Base-by-base conservation (phyloP, 192 early-diverging fungal genomes). In the Allomyces macrogynus region DNA sequence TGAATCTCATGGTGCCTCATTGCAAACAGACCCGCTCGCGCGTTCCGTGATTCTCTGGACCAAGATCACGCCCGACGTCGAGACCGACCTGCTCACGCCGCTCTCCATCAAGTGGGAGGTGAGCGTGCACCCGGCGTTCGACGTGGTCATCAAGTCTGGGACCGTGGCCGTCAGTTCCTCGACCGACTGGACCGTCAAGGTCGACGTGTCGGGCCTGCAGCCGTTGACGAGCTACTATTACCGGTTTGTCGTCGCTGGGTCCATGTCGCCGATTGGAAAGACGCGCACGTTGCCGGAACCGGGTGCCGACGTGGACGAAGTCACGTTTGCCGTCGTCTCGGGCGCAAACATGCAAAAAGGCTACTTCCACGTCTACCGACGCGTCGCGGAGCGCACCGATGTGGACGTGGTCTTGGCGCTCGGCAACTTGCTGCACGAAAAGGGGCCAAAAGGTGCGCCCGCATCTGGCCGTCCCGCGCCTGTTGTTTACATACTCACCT, bases 301-400 rank as follows among this genome's bases (percentile, higher is more conserved):
- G 10, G 44, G 18, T 18, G 44, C 44, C 44, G 18, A 54, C 10
- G 4, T 68, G 11, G 64, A 64, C 14, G 62, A 24, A 42, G 65
- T 65, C 72, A 63, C 61, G 43, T 43, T 73, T n/a, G 75, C 72
- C 60, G 72, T 76, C 49, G 69, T 76, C 22, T 64, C 64, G n/a
- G 73, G 75, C 66, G 67, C 70, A 3, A 73, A 71, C 68, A 49
- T 67, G 23, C 72, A 72, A 3, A 11, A 27, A 0, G 75, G 75
- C 10, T 76, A 69, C 65, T 76, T 76, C 72, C 73, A 73, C 60
- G 72, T 69, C 20, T 76, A 76, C 60, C 42, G 63, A 22, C 42
- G 60, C 61, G 67, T 76, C 32, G 71, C 67, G 26, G 26, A 27
- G 4, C 26, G 26, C 26, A 27, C 2, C 26, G 26, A 27, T 4